A percentile compares a stretch with the other conserved stretches of the same genome.
Evolutionary conservation across 2,329 filamentous ascomycete species (phyloP).

Genomic region (Rasamsonia emersonii): DNA sequence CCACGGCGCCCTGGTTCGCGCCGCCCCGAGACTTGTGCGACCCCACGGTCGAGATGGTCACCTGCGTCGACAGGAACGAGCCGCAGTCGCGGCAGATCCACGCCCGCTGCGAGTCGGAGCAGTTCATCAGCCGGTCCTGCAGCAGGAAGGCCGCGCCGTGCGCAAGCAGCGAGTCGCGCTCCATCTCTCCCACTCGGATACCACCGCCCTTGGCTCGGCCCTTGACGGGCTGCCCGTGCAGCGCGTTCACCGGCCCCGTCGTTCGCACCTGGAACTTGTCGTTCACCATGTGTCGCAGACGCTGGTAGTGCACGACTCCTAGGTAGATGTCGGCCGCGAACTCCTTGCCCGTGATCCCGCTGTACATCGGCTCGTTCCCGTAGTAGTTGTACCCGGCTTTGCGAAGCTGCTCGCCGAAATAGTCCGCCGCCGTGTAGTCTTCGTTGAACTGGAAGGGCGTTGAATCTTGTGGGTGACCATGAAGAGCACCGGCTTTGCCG

Average conservation of each 20-base stretch:
- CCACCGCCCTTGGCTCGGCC: constrained; percentile 92
- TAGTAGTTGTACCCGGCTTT: constrained; percentile 97
- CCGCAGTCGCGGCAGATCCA: constrained; percentile 88
- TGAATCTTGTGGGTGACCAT: constrained; percentile 90
- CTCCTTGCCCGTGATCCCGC: constrained; percentile 89
- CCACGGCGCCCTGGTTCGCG: constrained; percentile 18
- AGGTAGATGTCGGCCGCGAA: constrained; percentile 93
- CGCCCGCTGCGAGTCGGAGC: constrained; percentile 81
- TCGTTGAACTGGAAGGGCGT: constrained; percentile 95
- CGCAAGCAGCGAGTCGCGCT: constrained; percentile 86
- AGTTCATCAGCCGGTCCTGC: constrained; percentile 94
- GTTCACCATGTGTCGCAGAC: constrained; percentile 98
- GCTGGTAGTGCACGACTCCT: constrained; percentile 96
- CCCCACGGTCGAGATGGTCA: constrained; percentile 29
- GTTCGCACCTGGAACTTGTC: constrained; percentile 98
- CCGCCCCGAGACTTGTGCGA: constrained; percentile 14
- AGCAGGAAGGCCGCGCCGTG: constrained; percentile 92
- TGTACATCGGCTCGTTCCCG: constrained; percentile 98
- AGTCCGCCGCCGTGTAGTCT: constrained; percentile 82
- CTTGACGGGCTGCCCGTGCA: constrained; percentile 95
- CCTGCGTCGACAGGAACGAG: constrained; percentile 78
- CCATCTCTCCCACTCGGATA: constrained; percentile 99
- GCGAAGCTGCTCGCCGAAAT: constrained; percentile 91
- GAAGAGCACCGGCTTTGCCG: constrained; percentile 86
- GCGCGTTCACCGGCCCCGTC: constrained; percentile 79